These are phyloP conservation scores for Funneliformis mosseae DNA, from an alignment of 192 early-diverging fungal genomes.

Conservation along the genomic window DNA sequence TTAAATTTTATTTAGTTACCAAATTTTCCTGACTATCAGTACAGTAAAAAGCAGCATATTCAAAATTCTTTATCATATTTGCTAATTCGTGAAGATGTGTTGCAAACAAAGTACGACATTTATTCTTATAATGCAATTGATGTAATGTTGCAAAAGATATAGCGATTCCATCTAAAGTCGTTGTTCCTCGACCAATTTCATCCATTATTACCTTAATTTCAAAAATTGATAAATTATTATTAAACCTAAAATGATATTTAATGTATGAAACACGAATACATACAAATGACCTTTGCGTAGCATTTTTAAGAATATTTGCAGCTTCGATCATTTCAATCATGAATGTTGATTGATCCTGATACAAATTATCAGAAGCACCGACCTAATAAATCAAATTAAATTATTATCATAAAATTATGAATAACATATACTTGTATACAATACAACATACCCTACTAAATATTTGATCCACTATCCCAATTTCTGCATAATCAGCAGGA, in stretches of 20 bases:
- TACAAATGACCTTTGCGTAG: constrained; percentile 47
- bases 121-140: constrained; percentile 55
- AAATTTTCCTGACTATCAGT: constrained; percentile 31
- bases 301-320: constrained; percentile 47
- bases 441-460: constrained; percentile 51
- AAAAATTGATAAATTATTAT: background rate
- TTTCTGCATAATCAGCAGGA: constrained; percentile 44
- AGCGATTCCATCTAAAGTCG: constrained; percentile 67
- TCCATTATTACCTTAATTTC: constrained; percentile 49
- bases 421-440: background rate
- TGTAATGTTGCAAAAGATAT: constrained; percentile 71
- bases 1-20: constrained; percentile 28
- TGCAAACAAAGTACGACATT: constrained; percentile 72
- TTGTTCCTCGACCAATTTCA: constrained; percentile 57
- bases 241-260: background rate
- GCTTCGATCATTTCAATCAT: constrained; percentile 60
- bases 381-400: constrained; percentile 39
- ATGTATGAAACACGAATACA: background rate
- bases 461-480: constrained; percentile 53
- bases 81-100: constrained; percentile 80
- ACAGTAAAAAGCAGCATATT: constrained; percentile 34
- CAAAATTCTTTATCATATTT: constrained; percentile 43
- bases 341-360: constrained; percentile 54
- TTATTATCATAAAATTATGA: background rate
- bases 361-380: constrained; percentile 55